Evolutionary conservation across 352 stramenopile species (phyloP), one percentile per base, ranked within the genome.

Genomic region (Phytophthora constricta): DNA sequence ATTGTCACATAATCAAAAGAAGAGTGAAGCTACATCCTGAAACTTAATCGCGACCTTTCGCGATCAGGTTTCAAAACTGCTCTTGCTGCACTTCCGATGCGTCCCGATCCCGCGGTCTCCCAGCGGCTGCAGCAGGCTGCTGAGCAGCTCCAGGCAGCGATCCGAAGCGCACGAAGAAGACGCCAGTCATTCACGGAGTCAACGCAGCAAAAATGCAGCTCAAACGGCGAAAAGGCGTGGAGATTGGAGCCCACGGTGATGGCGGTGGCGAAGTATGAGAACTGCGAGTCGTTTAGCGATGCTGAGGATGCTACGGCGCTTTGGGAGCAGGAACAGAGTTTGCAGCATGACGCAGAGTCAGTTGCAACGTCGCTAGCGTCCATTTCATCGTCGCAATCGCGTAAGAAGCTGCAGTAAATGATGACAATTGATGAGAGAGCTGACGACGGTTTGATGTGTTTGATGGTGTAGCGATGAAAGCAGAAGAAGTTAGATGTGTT

Each of bases 111-210:
- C 13, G 58, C 23, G 1, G 69, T 77, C 54, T 77, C 69, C 28
- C 55, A 71, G 37, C 59, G 64, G 20, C 62, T 91, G 13, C 79
- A 87, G 51, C 71, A 72, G 47, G 76, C 79, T 0, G 68, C 83
- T 5, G 72, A 86, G 51, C 75, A 89, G 55, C 79, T 90, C 8
- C 79, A 87, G 17, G 71, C 69, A 17, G 80, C 80, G 14, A 86
- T 90, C 37, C 68, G 57, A n/a, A 81, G 70, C 56, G 66, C 65
- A 19, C 3, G 46, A 49, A 9, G 50, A 52, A 3, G 56, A 26
- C 3, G 33, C 34, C 19, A 58, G 17, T 49, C 42, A 22, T 5
- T 34, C 23, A 19, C 20, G 4, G 45, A 51, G 20, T 28, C 23
- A 17, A 4, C 14, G 8, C 22, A 47, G 37, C 16, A 47, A 16